Conservation (phyloP, 2,329 filamentous ascomycete species). For the Canariomyces notabilis region DNA sequence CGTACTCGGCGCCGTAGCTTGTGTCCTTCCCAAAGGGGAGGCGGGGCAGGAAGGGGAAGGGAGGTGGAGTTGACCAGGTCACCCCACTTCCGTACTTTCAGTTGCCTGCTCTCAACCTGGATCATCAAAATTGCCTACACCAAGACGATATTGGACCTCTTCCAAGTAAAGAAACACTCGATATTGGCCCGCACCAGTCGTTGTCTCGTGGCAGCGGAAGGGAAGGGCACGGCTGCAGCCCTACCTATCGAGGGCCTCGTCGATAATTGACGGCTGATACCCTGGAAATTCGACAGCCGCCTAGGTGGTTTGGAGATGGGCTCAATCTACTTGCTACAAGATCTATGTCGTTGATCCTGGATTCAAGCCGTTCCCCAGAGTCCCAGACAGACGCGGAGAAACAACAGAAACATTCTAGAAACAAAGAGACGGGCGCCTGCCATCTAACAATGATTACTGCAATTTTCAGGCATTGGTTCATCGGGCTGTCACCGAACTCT, state of each 20-base stretch:
- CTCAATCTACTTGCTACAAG: conserved; percentile 26
- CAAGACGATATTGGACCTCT: conserved; percentile 17
- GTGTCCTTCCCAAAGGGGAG: too few relatives aligned
- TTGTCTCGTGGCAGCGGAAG: conserved; percentile 9
- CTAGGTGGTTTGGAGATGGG: conserved; percentile 1
- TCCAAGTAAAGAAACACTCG: conserved; percentile 27
- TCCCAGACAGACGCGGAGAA: conserved; percentile 6
- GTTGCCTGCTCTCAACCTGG: conserved; percentile 13
- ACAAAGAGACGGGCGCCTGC: conserved; percentile 5
- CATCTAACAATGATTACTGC: conserved; percentile 12
- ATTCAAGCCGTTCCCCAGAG: conserved; percentile 5
- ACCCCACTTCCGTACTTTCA: conserved; percentile 8
- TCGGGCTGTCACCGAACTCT: not conserved
- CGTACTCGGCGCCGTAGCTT: too few relatives aligned
- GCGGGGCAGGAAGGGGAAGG: not conserved
- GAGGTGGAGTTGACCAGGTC: not conserved
- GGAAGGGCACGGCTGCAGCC: conserved; percentile 25
- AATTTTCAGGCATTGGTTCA: conserved; percentile 1
- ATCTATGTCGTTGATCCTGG: conserved; percentile 16
- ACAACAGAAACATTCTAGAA: conserved; percentile 24
- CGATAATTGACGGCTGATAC: conserved; percentile 12
- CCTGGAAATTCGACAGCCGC: conserved; percentile 15
- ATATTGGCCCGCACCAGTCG: conserved; percentile 17
- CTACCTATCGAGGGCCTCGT: conserved; percentile 23
- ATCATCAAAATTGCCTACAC: conserved; percentile 25